phyloP scores from a whole-genome alignment of 345 rosid species.

The Gossypium turneri region DNA sequence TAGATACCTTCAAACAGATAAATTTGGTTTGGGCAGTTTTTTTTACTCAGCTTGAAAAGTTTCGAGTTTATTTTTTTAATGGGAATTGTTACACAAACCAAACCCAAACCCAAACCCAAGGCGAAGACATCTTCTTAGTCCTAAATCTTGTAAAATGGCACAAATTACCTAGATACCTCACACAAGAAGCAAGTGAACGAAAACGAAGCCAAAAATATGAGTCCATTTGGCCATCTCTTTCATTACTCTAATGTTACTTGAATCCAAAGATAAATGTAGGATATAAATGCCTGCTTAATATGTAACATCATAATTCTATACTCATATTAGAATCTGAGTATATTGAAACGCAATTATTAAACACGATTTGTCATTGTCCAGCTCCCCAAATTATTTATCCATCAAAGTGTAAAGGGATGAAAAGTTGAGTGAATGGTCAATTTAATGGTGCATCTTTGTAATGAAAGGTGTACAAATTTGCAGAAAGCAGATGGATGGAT shows the following conservation, averaged over 20 bases:
- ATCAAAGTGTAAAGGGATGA: not conserved
- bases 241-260: too few relatives aligned
- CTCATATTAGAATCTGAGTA: too few relatives aligned
- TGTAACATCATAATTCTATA: too few relatives aligned
- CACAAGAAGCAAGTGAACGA: not conserved
- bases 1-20: conserved; percentile 16
- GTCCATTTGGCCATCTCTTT: not conserved
- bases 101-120: too few relatives aligned
- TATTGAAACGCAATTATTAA: too few relatives aligned
- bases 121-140: conserved; percentile 4
- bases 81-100: not conserved
- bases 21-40: not conserved
- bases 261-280: too few relatives aligned
- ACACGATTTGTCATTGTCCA: too few relatives aligned
- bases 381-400: too few relatives aligned
- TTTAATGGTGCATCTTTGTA: not conserved
- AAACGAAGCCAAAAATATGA: not conserved
- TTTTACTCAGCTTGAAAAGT: not conserved
- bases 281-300: too few relatives aligned
- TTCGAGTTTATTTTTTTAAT: not conserved
- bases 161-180: conserved; percentile 10
- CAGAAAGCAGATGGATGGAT: not conserved
- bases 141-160: conserved; percentile 11
- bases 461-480: not conserved
- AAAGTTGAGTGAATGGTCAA: conserved; percentile 11